Base-by-base conservation (phyloP, 352 stramenopile genomes). In the Pythium folliculosum region DNA sequence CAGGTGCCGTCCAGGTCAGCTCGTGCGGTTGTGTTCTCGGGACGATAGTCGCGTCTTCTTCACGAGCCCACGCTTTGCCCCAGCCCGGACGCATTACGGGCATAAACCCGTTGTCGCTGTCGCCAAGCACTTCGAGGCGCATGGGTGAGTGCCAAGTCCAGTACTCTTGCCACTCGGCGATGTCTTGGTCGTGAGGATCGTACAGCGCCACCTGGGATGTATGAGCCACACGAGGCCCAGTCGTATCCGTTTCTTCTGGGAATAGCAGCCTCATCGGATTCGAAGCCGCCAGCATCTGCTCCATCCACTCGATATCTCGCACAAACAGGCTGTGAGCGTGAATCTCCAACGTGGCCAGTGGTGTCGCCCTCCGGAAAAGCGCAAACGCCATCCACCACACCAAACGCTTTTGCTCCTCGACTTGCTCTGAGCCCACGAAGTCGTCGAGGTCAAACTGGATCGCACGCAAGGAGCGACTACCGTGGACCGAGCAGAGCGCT, bases 101-200 rank as follows among this genome's bases (percentile, higher is more conserved):
- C 3, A 49, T 21, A 21, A 49, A 21, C n/a, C 43, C 43, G 43
- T 49, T 21, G 2, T 21, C 16, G n/a, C n/a, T 17, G 16, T 49
- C 7, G 2, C 43, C 43, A 8, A 49, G 16, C 16, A 49, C 43
- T 8, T 49, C 43, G 43, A 49, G 16, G 16, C n/a, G 2, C 16
- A 3, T 49, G 16, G 43, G 16, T 49, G 16, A 2, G 43, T 21
- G n/a, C n/a, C 43, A 17, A 2, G 2, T 21, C 43, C 43, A 49
- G n/a, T 49, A 49, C n/a, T 49, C 16, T 49, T 21, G n/a, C 43
- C 43, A 49, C n/a, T 49, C 43, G 43, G 43, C 43, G 43, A 17
- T 6, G 16, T 49, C 43, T 21, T 17, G 2, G 43, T 49, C 2
- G 43, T 21, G 43, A 21, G 43, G 43, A 49, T 49, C 43, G 43